A percentile compares a stretch with the other conserved stretches of the same genome.
These are phyloP conservation scores for Lecanoromycetidae sp. DNA, from an alignment of 2,329 filamentous ascomycete species.

Conservation along the genomic window DNA sequence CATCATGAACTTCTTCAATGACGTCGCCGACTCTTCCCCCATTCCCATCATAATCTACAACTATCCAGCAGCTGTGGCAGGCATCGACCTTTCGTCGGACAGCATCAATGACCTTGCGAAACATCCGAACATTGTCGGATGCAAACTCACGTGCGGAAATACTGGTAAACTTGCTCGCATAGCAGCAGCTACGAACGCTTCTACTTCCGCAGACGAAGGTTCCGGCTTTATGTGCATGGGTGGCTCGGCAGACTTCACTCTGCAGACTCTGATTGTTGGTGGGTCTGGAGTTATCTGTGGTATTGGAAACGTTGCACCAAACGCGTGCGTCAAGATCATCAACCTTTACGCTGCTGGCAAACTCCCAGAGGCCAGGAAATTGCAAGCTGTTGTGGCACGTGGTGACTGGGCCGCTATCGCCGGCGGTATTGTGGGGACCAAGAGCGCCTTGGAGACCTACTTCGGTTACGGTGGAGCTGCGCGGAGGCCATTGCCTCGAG, in stretches of 20 bases:
- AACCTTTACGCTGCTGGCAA: conserved; percentile 50
- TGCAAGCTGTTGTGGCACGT: conserved; percentile 54
- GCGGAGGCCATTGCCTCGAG: conserved; percentile 16
- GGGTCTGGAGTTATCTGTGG: conserved; percentile 62
- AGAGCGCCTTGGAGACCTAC: conserved; percentile 50
- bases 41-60: conserved; percentile 61
- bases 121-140: conserved; percentile 55
- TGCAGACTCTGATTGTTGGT: conserved; percentile 58
- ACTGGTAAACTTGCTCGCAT: conserved; percentile 60
- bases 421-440: conserved; percentile 57
- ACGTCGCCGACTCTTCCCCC: conserved; percentile 48
- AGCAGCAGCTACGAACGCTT: conserved; percentile 33
- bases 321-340: conserved; percentile 47
- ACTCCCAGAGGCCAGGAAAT: conserved; percentile 45
- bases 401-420: conserved; percentile 61
- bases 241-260: conserved; percentile 61
- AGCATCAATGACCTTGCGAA: conserved; percentile 46
- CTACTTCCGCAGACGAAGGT: conserved; percentile 52
- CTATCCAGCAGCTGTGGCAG: conserved; percentile 55
- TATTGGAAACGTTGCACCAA: conserved; percentile 58
- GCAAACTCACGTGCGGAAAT: conserved; percentile 62
- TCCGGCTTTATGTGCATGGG: conserved; percentile 61
- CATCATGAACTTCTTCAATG: conserved; percentile 51
- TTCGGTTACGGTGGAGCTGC: conserved; percentile 49
- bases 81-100: conserved; percentile 56